Conservation (phyloP, 306 rosid genomes). For the Dryas drummondii region DNA sequence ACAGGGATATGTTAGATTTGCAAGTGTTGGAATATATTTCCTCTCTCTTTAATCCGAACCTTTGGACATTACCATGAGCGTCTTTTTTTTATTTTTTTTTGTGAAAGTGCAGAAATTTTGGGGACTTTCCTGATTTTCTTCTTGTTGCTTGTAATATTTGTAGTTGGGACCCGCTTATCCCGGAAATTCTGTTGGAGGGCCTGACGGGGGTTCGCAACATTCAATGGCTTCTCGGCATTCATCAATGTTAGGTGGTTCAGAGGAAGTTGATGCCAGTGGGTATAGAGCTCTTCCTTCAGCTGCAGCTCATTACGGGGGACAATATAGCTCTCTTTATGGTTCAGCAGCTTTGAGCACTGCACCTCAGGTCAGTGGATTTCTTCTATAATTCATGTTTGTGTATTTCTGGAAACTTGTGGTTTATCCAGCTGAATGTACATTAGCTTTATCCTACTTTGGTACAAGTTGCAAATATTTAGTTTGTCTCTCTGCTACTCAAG, state of each 20-base stretch:
- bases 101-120: not conserved
- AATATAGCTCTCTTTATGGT: conserved; percentile 84
- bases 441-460: not conserved
- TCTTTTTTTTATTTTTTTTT: not conserved
- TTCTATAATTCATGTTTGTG: not conserved
- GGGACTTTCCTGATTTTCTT: not conserved
- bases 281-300: conserved; percentile 69
- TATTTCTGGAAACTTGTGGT: not conserved
- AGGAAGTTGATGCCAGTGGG: conserved; percentile 70
- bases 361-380: conserved; percentile 57
- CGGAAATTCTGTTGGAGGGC: conserved; percentile 74
- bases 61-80: not conserved
- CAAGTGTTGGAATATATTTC: not conserved
- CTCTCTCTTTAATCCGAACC: not conserved
- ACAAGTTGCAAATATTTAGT: not conserved
- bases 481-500: not conserved
- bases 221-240: conserved; percentile 79
- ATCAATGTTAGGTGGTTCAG: conserved; percentile 63
- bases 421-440: not conserved
- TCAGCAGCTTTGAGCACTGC: conserved; percentile 67
- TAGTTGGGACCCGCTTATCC: conserved; percentile 73
- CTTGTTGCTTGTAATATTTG: conserved; percentile 25
- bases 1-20: not conserved
- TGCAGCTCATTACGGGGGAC: conserved; percentile 81
- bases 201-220: conserved; percentile 63